These are phyloP conservation scores for Oxytropis ochrocephala DNA, from an alignment of 306 rosid species.

Conservation along the genomic window DNA sequence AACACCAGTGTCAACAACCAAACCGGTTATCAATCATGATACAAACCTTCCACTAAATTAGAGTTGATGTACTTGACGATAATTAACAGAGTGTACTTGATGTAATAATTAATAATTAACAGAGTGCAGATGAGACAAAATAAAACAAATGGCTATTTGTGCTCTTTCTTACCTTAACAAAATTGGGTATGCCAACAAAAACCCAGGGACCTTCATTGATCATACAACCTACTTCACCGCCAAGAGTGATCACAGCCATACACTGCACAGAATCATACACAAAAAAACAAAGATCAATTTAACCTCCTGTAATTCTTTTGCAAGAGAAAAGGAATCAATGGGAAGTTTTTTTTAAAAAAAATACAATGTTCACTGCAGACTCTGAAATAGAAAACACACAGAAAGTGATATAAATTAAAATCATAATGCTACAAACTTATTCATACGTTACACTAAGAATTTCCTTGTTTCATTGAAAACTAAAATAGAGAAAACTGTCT, in stretches of 20 bases:
- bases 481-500: background rate
- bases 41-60: background rate
- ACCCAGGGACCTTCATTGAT: conserved; percentile 94
- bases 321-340: background rate
- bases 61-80: background rate
- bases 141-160: background rate
- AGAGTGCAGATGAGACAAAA: background rate
- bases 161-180: conserved; percentile 62
- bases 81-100: background rate
- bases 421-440: background rate
- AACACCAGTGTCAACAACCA: conserved; percentile 30
- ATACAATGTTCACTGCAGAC: background rate
- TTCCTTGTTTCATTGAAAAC: background rate
- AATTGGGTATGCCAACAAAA: conserved; percentile 80
- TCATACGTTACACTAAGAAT: background rate
- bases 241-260: conserved; percentile 51
- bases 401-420: background rate
- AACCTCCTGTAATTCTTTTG: background rate
- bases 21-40: conserved; percentile 2
- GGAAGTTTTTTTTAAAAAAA: background rate
- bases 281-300: conserved; percentile 13
- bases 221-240: conserved; percentile 95
- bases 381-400: background rate
- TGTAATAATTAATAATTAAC: background rate
- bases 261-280: conserved; percentile 49